These are phyloP conservation scores for Tirmania nivea DNA, from an alignment of 495 filamentous ascomycete species.

Conservation along the genomic window DNA sequence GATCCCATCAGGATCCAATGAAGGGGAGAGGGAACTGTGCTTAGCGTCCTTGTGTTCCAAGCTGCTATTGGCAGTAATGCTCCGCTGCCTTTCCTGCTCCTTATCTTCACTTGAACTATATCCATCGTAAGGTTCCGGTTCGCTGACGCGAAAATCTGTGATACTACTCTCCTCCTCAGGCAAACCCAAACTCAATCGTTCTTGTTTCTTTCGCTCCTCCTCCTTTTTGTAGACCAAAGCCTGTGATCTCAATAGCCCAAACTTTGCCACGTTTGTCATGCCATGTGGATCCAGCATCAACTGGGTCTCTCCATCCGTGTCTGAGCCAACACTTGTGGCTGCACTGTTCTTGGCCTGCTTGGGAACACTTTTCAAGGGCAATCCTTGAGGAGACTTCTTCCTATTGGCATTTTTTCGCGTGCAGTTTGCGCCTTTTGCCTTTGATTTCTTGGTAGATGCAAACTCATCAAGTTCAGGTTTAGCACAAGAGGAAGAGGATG, in stretches of 20 bases:
- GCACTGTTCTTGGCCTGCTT: too few species aligned
- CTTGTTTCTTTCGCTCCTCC: neutral
- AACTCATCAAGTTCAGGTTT: too few species aligned
- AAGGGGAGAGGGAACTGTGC: too few species aligned
- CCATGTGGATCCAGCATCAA: constrained; percentile 7
- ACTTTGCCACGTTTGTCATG: constrained; percentile 10
- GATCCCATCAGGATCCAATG: too few species aligned
- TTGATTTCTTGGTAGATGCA: too few species aligned
- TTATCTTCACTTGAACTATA: neutral
- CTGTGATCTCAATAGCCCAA: constrained; percentile 14
- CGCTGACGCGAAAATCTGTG: neutral
- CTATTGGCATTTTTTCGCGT: too few species aligned
- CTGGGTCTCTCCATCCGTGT: neutral
- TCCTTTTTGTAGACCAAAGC: constrained; percentile 8
- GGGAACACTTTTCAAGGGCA: too few species aligned
- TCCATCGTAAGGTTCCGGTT: neutral
- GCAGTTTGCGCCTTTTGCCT: too few species aligned
- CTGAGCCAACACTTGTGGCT: too few species aligned
- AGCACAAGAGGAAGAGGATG: too few species aligned
- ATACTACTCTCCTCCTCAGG: neutral
- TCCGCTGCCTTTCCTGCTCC: neutral
- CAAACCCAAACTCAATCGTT: neutral
- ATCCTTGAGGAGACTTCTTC: too few species aligned
- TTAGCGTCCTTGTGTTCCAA: too few species aligned
- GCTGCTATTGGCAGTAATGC: neutral